Evolutionary conservation across 495 filamentous ascomycete genomes (phyloP), one percentile per base, ranked within the genome.

Genomic region (Aspergillus carlsbadensis): DNA sequence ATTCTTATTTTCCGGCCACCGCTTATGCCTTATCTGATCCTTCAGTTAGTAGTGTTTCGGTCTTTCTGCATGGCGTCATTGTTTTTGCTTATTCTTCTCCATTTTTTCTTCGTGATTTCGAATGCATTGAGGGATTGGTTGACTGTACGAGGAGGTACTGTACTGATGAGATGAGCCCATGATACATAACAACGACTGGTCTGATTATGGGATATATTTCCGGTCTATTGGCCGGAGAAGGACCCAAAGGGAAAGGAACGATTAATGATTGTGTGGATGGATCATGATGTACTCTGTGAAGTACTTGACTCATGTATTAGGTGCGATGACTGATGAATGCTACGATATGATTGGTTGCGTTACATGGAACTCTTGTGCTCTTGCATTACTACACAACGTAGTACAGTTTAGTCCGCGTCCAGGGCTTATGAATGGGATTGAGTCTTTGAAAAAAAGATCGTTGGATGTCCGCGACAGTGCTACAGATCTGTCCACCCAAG

Each of bases 321-420:
- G 21, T 39, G 57, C 35, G 54, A 62, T 56, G 59, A 61, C 22
- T 52, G 51, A 58, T 62, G 55, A 62, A 62, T 58, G 51, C 21
- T 52, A 52, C 52, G 57, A 41, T 40, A 41, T 34, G 39, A 35
- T 55, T 54, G 2, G 20, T 8, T 52, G 10, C 24, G 44, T 21
- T 20, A 50, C 13, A 10, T 3, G 3, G 36, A 39, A 39, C 15
- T n/a, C 4, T 5, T 4, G 17, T 10, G 40, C 11, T 41, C 15
- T 10, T 41, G 7, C 15, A 6, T 45, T 31, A n/a, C 11, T n/a
- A n/a, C n/a, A n/a, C n/a, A n/a, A n/a, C n/a, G n/a, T n/a, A n/a
- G n/a, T n/a, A n/a, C n/a, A n/a, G n/a, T n/a, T n/a, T n/a, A n/a
- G n/a, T n/a, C n/a, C n/a, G n/a, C n/a, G n/a, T n/a, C n/a, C n/a